Percentiles rank a stretch among this genome's conserved stretches.
phyloP scores from a whole-genome alignment of 805 yeast genomes.

The Saccharomyces jurei region DNA sequence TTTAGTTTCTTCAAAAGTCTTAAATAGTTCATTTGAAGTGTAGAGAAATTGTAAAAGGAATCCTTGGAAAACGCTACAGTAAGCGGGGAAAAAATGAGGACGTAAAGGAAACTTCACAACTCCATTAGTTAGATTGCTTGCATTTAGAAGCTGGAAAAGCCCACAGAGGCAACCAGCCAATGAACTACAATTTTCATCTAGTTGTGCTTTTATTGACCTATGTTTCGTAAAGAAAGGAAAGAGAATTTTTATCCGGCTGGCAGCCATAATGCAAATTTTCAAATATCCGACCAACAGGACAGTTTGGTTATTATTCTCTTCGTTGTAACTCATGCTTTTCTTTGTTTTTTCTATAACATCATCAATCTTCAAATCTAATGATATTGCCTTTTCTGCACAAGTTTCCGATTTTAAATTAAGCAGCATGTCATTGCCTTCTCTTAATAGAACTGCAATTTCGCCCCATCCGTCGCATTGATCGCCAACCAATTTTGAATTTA shows the following conservation, averaged over 20 bases:
- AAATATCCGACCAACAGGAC: slow-evolving; percentile 3
- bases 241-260: slow-evolving; percentile 6
- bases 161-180: slow-evolving; percentile 4
- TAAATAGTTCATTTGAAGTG: slow-evolving; percentile 3
- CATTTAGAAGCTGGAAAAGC: slow-evolving; percentile 2
- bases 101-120: slow-evolving; percentile 2
- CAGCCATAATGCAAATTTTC: slow-evolving; percentile 7
- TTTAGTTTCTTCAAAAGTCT: neutral
- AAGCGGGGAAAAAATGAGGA: slow-evolving; percentile 9
- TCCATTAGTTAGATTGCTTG: slow-evolving; percentile 3
- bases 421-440: slow-evolving; percentile 7
- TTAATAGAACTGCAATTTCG: slow-evolving; percentile 6
- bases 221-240: slow-evolving; percentile 8
- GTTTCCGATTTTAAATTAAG: slow-evolving; percentile 3
- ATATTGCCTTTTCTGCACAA: slow-evolving; percentile 6
- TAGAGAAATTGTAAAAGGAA: slow-evolving; percentile 8
- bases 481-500: slow-evolving; percentile 3
- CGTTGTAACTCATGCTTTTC: neutral
- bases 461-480: slow-evolving; percentile 8
- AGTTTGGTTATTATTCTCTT: neutral
- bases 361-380: slow-evolving; percentile 6
- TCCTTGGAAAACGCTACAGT: slow-evolving; percentile 10
- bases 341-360: slow-evolving; percentile 6
- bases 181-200: slow-evolving; percentile 9
- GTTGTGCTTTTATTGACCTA: slow-evolving; percentile 3